phyloP scores from a whole-genome alignment of 1,284 basidiomycete genomes.

The Ceratobasidium theobromae region DNA sequence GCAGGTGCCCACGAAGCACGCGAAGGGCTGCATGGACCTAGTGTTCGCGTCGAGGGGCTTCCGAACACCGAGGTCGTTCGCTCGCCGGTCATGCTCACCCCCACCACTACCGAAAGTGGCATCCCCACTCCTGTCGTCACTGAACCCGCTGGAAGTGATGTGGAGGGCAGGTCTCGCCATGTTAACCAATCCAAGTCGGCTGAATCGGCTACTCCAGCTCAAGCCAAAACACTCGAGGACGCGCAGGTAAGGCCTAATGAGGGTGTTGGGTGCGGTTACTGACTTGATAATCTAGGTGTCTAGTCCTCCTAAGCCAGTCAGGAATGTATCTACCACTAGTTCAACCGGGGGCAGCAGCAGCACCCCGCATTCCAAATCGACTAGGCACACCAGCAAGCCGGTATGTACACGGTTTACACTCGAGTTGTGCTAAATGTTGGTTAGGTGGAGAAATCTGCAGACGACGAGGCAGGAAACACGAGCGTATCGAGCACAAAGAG shows the following conservation, averaged over 20 bases:
- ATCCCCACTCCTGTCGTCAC: constrained; percentile 2
- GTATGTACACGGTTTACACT: not conserved
- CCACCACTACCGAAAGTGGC: constrained; percentile 12
- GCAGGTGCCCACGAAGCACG: not conserved
- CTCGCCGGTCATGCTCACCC: constrained; percentile 17
- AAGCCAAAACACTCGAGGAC: not conserved
- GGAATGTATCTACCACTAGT: constrained; percentile 17
- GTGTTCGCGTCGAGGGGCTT: not conserved
- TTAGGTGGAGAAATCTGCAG: constrained; percentile 8
- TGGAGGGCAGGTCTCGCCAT: not conserved
- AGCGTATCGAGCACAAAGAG: constrained; percentile 51
- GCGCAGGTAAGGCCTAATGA: not conserved
- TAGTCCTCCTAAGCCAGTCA: not conserved
- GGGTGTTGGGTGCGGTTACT: not conserved
- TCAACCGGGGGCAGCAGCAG: constrained; percentile 4
- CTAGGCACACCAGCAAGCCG: constrained; percentile 16
- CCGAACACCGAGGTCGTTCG: not conserved
- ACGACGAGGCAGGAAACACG: constrained; percentile 37
- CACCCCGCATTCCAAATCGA: constrained; percentile 4
- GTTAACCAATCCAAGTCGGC: not conserved
- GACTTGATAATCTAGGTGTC: not conserved
- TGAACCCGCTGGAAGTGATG: not conserved
- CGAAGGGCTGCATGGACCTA: not conserved
- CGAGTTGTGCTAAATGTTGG: not conserved
- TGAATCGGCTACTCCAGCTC: not conserved